These are phyloP conservation scores for Pneumocystis canis DNA, from an alignment of 1,139 yeast species.

Conservation along the genomic window DNA sequence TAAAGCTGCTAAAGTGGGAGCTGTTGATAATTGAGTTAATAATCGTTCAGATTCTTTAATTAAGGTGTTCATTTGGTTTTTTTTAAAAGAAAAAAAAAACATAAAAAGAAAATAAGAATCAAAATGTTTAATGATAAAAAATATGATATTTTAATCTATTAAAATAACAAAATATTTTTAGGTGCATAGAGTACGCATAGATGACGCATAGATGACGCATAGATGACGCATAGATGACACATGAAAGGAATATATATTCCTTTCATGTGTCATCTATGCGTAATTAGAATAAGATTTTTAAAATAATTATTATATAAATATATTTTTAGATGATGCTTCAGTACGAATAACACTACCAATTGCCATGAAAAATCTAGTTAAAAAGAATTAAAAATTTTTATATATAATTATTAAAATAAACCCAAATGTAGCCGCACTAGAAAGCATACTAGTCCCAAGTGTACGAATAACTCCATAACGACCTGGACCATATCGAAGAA, in stretches of 20 bases:
- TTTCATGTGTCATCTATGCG: too few relatives aligned
- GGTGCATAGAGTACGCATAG: too few relatives aligned
- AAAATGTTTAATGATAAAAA: too few relatives aligned
- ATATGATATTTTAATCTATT: neutral
- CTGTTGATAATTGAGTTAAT: neutral
- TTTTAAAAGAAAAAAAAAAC: neutral
- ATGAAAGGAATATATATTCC: too few relatives aligned
- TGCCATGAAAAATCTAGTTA: constrained; percentile 11
- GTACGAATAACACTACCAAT: constrained; percentile 15
- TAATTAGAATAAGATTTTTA: too few relatives aligned
- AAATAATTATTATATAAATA: too few relatives aligned
- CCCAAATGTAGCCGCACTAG: constrained; percentile 94
- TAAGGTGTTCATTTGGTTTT: neutral
- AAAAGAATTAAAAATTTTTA: neutral
- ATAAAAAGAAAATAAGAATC: neutral
- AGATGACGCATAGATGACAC: too few relatives aligned
- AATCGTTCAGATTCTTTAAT: neutral
- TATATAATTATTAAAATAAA: neutral
- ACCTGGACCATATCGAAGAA: constrained; percentile 90
- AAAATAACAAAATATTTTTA: too few relatives aligned
- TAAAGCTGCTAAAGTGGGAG: neutral
- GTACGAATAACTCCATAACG: constrained; percentile 96
- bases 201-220: too few relatives aligned
- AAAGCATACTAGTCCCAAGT: constrained; percentile 88
- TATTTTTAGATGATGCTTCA: constrained; percentile 3